Evolutionary conservation across 148 eudicot genomes (phyloP).

Genomic region (Chenopodium suecicum): DNA sequence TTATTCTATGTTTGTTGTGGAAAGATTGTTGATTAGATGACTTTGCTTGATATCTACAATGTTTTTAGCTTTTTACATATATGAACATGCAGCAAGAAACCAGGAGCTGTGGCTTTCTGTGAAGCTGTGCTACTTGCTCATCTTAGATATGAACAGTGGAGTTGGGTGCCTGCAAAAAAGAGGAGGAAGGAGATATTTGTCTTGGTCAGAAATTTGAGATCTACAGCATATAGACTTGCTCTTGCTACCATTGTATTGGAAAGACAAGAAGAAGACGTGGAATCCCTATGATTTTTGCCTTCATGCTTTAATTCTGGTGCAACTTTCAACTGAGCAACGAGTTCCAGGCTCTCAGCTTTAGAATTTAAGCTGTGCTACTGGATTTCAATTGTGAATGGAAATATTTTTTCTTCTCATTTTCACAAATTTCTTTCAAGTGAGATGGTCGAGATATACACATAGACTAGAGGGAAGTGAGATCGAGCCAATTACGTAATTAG

Average conservation of each 20-base stretch:
- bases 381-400: no score
- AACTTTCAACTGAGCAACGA: neutral
- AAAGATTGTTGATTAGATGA: neutral
- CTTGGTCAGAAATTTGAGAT: conserved; percentile 81
- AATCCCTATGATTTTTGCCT: conserved; percentile 36
- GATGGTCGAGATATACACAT: neutral
- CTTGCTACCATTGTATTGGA: conserved; percentile 74
- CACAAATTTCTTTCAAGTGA: neutral
- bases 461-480: neutral
- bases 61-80: neutral
- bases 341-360: conserved; percentile 1
- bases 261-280: conserved; percentile 57
- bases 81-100: conserved; percentile 64
- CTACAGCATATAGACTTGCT: conserved; percentile 83
- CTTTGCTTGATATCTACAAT: neutral
- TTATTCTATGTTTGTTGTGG: conserved; percentile 3
- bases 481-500: neutral
- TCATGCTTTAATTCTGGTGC: neutral
- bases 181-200: conserved; percentile 78
- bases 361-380: no score
- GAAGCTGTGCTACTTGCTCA: conserved; percentile 70
- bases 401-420: no score
- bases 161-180: conserved; percentile 44
- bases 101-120: conserved; percentile 58
- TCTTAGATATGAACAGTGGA: conserved; percentile 82